These are phyloP conservation scores for Termitomyces sp. DNA, from an alignment of 768 basidiomycete genomes.

Conservation along the genomic window DNA sequence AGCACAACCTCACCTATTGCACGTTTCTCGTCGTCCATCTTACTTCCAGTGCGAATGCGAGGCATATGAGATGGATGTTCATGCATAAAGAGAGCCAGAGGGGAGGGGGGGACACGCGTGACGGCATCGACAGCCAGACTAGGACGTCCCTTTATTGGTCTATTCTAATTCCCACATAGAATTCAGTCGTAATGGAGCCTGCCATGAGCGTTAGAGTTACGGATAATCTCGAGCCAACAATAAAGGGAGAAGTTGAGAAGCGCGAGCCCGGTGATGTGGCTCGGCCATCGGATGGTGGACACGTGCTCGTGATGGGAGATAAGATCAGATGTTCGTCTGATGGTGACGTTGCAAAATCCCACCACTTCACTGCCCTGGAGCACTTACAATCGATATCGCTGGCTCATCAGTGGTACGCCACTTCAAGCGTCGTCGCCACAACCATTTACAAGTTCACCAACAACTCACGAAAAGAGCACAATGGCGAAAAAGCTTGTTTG, in stretches of 20 bases:
- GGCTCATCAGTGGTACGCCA: background rate
- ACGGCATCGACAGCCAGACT: background rate
- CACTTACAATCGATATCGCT: background rate
- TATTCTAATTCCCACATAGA: conserved; percentile 6
- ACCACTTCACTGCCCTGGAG: background rate
- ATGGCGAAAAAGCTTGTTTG: background rate
- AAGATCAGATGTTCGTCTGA: conserved; percentile 2
- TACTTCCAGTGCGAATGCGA: background rate
- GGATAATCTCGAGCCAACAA: conserved; percentile 3
- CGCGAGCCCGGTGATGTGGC: background rate
- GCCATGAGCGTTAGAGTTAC: background rate
- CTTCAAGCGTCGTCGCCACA: background rate
- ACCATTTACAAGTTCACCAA: background rate
- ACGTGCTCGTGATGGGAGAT: background rate
- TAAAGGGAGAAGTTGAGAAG: conserved; percentile 4
- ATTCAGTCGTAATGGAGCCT: background rate
- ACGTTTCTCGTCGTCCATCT: background rate
- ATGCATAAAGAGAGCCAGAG: background rate
- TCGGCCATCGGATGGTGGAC: background rate
- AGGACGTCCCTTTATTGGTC: conserved; percentile 4
- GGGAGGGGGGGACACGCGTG: background rate
- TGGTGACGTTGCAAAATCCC: background rate
- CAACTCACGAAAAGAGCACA: background rate
- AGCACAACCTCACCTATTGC: background rate
- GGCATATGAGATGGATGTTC: background rate